Evolutionary conservation across 2,329 filamentous ascomycete genomes (phyloP), one percentile per base, ranked within the genome.

Genomic region (Aspergillus neoniger): DNA sequence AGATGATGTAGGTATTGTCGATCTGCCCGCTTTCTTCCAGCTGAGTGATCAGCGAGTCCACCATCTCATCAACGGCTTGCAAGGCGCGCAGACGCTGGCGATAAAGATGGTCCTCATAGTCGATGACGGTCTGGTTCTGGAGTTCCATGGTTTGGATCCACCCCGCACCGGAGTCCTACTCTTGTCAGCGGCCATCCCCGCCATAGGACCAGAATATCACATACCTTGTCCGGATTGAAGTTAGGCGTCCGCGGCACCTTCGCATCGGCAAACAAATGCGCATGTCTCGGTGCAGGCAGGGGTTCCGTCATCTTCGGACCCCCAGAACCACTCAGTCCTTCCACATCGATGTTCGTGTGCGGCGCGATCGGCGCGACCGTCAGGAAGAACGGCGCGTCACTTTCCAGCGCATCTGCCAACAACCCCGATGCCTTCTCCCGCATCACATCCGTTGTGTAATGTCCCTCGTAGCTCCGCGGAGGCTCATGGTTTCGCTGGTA

Each of bases 341-440:
- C 25, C 7, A 82, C 80, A 44, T 81, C 69, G 4, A 82, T 76
- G 61, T 87, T 85, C 28, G 82, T 82, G 67, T 92, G 89, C 0
- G 89, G 89, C 0, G 85, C 88, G 5, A 88, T 81, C 0, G 89
- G 89, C 0, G 88, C 85, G 8, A 90, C 79, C 0, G 82, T 82
- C 5, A 91, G 70, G 69, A 91, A 91, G 74, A 91, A 91, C 0
- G 89, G 89, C 17, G 81, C 78, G 0, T 79, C 73, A 0, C 79
- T 76, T 0, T 76, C 71, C 3, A 87, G 76, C 0, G 85, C 89
- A 53, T 89, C 83, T 3, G 86, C 81, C 0, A 91, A 74, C 44
- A 91, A 85, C 0, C 81, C 85, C 8, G 83, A 77, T 0, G 87
- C 83, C 63, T 88, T 86, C 1, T 83, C 69, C 0, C 84, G 81